phyloP scores from a whole-genome alignment of 2,329 filamentous ascomycete genomes.

The Epichloe aotearoae region DNA sequence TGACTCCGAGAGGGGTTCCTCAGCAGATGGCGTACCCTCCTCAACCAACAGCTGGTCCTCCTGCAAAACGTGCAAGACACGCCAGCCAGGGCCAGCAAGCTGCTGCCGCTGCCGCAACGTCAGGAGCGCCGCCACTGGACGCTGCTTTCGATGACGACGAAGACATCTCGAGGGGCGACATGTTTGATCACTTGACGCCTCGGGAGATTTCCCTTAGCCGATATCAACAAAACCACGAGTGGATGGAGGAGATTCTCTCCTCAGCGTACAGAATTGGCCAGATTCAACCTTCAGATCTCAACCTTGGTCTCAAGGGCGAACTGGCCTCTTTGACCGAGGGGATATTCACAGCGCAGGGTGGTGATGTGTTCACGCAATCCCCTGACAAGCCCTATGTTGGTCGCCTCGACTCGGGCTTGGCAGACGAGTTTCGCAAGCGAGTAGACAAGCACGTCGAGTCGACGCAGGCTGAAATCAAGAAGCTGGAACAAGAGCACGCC shows the following conservation, averaged over 20 bases:
- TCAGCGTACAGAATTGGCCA: conserved; percentile 79
- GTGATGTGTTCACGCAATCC: conserved; percentile 30
- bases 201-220: conserved; percentile 77
- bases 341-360: conserved; percentile 57
- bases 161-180: conserved; percentile 73
- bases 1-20: conserved; percentile 35
- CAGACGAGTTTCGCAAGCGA: conserved; percentile 72
- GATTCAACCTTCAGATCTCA: conserved; percentile 77
- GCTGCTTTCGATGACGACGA: conserved; percentile 69
- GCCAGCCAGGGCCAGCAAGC: conserved; percentile 26
- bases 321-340: conserved; percentile 70
- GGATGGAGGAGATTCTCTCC: conserved; percentile 95
- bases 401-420: conserved; percentile 59
- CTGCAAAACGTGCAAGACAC: conserved; percentile 41
- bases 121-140: conserved; percentile 27
- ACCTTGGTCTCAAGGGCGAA: conserved; percentile 72
- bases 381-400: conserved; percentile 46
- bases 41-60: conserved; percentile 35
- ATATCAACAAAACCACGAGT: conserved; percentile 92
- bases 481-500: conserved; percentile 68
- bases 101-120: conserved; percentile 11
- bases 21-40: conserved; percentile 51
- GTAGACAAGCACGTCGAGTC: conserved; percentile 59
- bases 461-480: conserved; percentile 69
- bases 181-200: conserved; percentile 80